phyloP scores from a whole-genome alignment of 108 stramenopile genomes.

The Conticribra guillardii region DNA sequence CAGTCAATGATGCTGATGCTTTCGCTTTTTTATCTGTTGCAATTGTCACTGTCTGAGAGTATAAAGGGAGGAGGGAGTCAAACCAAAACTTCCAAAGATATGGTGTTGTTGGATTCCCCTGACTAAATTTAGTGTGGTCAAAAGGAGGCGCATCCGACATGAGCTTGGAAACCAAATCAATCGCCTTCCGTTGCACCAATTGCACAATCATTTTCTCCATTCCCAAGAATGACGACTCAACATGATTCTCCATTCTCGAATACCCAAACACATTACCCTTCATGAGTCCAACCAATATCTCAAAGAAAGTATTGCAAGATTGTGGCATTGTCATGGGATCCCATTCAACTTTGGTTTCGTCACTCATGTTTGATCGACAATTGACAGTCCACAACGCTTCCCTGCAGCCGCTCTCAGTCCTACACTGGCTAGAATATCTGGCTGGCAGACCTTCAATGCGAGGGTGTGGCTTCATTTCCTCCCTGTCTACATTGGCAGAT shows the following conservation, averaged over 20 bases:
- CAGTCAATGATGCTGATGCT: constrained; percentile 1
- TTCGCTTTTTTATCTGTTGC: not conserved
- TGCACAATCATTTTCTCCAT: constrained; percentile 8
- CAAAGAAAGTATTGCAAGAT: constrained; percentile 31
- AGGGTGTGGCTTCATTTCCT: constrained; percentile 6
- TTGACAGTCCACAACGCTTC: constrained; percentile 14
- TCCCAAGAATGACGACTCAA: not conserved
- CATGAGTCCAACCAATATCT: constrained; percentile 40
- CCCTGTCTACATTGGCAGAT: not conserved
- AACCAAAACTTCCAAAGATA: constrained; percentile 55
- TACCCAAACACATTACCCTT: constrained; percentile 18
- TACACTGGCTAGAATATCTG: not conserved
- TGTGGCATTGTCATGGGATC: constrained; percentile 34
- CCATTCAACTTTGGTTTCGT: constrained; percentile 23
- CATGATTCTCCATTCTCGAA: not conserved
- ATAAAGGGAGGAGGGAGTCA: constrained; percentile 31
- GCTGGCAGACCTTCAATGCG: constrained; percentile 40
- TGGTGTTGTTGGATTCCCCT: constrained; percentile 26
- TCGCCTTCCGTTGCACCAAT: constrained; percentile 30
- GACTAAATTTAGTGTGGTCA: constrained; percentile 5
- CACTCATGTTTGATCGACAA: not conserved
- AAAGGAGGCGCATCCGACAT: constrained; percentile 50
- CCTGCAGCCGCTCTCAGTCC: not conserved
- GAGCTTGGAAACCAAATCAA: constrained; percentile 30
- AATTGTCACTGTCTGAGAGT: constrained; percentile 1